phyloP scores from a whole-genome alignment of 352 stramenopile genomes.

The Globisporangium nodosum region DNA sequence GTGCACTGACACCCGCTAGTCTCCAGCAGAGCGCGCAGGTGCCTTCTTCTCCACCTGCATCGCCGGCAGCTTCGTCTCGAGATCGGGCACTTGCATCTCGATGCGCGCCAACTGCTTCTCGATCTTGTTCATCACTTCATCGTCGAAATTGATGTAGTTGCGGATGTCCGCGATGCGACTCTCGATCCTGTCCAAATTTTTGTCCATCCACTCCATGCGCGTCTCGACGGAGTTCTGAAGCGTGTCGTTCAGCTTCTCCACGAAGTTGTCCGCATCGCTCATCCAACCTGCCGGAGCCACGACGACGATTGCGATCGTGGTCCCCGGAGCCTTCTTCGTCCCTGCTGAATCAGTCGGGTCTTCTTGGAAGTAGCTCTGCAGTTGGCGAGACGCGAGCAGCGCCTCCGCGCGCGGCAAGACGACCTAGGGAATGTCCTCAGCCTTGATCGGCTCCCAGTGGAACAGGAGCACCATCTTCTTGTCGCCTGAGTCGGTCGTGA shows the following conservation, averaged over 20 bases:
- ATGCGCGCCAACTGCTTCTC: not conserved
- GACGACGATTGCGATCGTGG: not conserved
- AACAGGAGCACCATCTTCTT: not conserved
- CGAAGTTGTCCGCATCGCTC: not conserved
- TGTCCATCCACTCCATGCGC: constrained; percentile 3
- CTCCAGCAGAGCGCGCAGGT: not conserved
- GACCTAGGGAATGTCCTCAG: not conserved
- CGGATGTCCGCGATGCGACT: not conserved
- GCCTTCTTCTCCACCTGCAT: too few relatives aligned
- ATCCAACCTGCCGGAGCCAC: not conserved
- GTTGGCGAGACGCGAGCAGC: not conserved
- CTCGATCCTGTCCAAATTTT: not conserved
- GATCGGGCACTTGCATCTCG: not conserved
- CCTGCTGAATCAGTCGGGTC: not conserved
- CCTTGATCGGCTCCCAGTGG: not conserved
- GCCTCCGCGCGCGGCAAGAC: not conserved
- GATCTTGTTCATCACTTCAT: constrained; percentile 3
- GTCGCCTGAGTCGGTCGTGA: not conserved
- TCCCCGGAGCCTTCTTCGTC: not conserved
- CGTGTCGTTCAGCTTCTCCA: constrained; percentile 1
- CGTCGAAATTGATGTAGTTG: not conserved
- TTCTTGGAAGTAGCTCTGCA: not conserved
- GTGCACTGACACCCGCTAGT: too few relatives aligned
- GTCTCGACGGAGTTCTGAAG: not conserved
- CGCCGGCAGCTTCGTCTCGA: not conserved